Evolutionary conservation across 2,329 filamentous ascomycete genomes (phyloP).

Genomic region (Lachnellula arida): DNA sequence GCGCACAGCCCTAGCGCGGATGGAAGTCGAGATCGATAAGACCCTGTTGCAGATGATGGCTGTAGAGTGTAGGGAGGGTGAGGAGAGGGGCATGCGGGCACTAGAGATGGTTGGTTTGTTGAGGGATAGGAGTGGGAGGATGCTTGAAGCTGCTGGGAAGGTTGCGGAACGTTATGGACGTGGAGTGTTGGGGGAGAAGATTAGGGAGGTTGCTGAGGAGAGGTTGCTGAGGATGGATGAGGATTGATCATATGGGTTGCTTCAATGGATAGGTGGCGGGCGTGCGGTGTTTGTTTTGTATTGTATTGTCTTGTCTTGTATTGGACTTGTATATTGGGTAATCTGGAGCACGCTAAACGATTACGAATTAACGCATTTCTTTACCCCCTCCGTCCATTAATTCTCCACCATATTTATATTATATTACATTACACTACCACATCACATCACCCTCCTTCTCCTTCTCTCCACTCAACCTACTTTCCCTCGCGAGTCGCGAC

Average conservation of each 20-base stretch:
- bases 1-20: slow-evolving; percentile 59
- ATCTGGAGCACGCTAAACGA: neutral
- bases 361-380: neutral
- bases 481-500: too few species aligned
- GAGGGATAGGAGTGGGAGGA: slow-evolving; percentile 77
- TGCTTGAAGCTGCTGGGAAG: slow-evolving; percentile 87
- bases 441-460: too few species aligned
- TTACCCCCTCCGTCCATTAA: neutral
- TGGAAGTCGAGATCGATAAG: slow-evolving; percentile 87
- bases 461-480: too few species aligned
- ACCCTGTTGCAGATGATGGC: slow-evolving; percentile 83
- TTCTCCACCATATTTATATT: neutral
- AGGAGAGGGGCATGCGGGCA: slow-evolving; percentile 91
- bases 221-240: slow-evolving; percentile 28
- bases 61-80: slow-evolving; percentile 83
- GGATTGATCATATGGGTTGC: slow-evolving; percentile 13
- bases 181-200: slow-evolving; percentile 81
- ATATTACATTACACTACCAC: too few species aligned
- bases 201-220: slow-evolving; percentile 73
- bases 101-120: slow-evolving; percentile 86
- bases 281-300: too few species aligned
- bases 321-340: neutral
- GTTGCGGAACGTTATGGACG: slow-evolving; percentile 82
- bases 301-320: neutral
- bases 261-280: neutral